Base-by-base conservation (phyloP, 2,329 filamentous ascomycete genomes). In the Claviceps sp. region DNA sequence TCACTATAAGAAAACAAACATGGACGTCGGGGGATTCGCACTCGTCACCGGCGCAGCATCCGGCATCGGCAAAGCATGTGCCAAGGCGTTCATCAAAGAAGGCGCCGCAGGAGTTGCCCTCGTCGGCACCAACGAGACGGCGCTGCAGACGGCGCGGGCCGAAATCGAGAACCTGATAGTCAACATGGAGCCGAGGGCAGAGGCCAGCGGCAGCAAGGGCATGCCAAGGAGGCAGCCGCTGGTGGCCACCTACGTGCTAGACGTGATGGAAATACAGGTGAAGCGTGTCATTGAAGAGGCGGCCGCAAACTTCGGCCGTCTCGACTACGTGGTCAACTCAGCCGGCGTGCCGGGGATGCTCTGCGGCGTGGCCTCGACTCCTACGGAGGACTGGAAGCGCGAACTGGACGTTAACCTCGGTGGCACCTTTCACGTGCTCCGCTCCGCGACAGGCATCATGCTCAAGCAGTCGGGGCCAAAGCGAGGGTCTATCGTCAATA, bases 351-450 rank as follows among this genome's bases (percentile, higher is more conserved):
- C 64, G 0, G 61, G 67, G 51, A 66, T 70, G 42, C 56, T 62
- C 26, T 66, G 65, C 2, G 68, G 67, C 7, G 65, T 63, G 1
- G 65, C 68, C 48, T 63, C 63, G 0, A 57, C 63, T 34, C 9
- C 30, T n/a, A 67, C 65, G 0, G 53, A 57, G 0, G 68, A 72
- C 47, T 74, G 68, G 67, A 60, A 70, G 2, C 62, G 65, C 0
- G 63, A 72, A 2, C 48, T 73, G 5, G 66, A 70, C 47, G 61
- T 73, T 50, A 74, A 74, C 46, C 55, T 74, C 1, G 69, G 62
- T 3, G 71, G 70, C 0, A 67, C 66, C 2, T 72, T 74, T 53
- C 69, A 65, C 52, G 62, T 72, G 2, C 56, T 73, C 9, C 30
- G 30, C 76, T 72, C 16, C 40, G 40, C n/a, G 9, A n/a, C 40